phyloP scores from a whole-genome alignment of 73 alveolate genomes.

The Urostyla sp. region DNA sequence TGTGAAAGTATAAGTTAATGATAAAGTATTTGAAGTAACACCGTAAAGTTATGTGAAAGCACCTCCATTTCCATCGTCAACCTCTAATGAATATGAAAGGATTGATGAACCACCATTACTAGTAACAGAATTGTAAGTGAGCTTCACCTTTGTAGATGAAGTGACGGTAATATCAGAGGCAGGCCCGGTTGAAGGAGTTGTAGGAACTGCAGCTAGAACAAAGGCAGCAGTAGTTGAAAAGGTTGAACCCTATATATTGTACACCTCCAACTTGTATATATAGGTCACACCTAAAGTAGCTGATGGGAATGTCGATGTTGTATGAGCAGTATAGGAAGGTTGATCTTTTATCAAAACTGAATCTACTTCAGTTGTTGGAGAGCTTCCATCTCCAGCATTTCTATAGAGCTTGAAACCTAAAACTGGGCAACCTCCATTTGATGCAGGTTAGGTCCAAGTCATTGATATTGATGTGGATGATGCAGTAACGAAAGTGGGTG shows the following conservation, averaged over 20 bases:
- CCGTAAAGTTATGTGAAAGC: slow-evolving; percentile 41
- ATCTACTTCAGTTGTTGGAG: slow-evolving; percentile 41
- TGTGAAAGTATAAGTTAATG: slow-evolving; percentile 25
- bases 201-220: slow-evolving; percentile 62
- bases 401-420: slow-evolving; percentile 61
- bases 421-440: slow-evolving; percentile 69
- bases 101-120: slow-evolving; percentile 39
- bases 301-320: slow-evolving; percentile 46
- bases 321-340: slow-evolving; percentile 51
- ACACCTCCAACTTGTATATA: slow-evolving; percentile 55
- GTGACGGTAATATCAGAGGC: slow-evolving; percentile 27
- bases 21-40: slow-evolving; percentile 3
- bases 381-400: slow-evolving; percentile 57
- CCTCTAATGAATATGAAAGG: slow-evolving; percentile 27
- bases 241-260: slow-evolving; percentile 49
- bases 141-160: slow-evolving; percentile 34
- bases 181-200: slow-evolving; percentile 60
- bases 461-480: slow-evolving; percentile 58
- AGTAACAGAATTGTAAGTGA: background rate
- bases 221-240: slow-evolving; percentile 8
- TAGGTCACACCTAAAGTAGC: slow-evolving; percentile 31
- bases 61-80: slow-evolving; percentile 62
- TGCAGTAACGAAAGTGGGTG: slow-evolving; percentile 49
- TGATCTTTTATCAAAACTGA: slow-evolving; percentile 21
- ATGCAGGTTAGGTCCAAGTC: slow-evolving; percentile 61